Evolutionary conservation across 2,329 filamentous ascomycete species (phyloP).

Genomic region (Mollisia scopiformis): DNA sequence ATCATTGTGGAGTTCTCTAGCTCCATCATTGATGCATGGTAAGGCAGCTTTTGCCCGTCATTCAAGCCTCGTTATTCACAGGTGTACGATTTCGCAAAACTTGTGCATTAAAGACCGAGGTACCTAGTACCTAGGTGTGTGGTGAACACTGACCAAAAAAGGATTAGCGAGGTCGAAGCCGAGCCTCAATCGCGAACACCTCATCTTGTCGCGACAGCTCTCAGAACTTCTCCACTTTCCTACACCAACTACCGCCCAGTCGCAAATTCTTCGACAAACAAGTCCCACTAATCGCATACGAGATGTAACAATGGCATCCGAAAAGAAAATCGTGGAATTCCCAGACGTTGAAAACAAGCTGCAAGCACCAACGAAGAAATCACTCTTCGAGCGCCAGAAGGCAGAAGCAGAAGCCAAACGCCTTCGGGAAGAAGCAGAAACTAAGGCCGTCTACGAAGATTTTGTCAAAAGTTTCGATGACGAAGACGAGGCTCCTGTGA

Average conservation of each 20-base stretch:
- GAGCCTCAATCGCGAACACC: neutral
- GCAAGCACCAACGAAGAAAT: conserved; percentile 79
- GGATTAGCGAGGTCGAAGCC: neutral
- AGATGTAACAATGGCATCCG: conserved; percentile 19
- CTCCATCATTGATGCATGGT: no score
- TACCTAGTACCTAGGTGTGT: no score
- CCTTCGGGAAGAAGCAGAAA: conserved; percentile 81
- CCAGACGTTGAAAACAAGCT: conserved; percentile 78
- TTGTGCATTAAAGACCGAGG: no score
- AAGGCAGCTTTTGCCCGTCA: no score
- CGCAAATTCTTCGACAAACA: no score
- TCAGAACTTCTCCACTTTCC: neutral
- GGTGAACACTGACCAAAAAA: neutral
- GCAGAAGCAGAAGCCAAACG: conserved; percentile 90
- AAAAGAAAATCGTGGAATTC: conserved; percentile 50
- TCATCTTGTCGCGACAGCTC: neutral
- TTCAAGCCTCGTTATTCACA: no score
- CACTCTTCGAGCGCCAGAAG: conserved; percentile 84
- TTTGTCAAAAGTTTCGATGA: conserved; percentile 81
- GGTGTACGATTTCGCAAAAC: no score
- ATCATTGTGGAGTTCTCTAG: no score
- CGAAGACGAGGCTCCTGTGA: conserved; percentile 44
- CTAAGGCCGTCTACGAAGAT: conserved; percentile 82
- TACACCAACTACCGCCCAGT: neutral
- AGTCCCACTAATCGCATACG: neutral